Evolutionary conservation across 768 basidiomycete species (phyloP).

Genomic region (Pisolithus sp.): DNA sequence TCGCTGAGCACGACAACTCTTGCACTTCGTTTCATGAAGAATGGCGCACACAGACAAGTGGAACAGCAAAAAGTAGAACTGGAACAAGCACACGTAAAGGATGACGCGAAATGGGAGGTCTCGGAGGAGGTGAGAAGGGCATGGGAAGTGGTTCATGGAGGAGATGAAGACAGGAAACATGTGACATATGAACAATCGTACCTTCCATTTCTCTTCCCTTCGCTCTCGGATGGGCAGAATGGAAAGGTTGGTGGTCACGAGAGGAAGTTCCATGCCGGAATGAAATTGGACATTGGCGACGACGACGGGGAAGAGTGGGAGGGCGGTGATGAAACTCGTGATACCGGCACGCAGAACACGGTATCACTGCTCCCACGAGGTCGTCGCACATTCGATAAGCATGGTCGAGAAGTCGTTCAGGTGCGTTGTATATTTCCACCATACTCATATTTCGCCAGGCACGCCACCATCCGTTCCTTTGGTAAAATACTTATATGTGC

Average conservation of each 20-base stretch:
- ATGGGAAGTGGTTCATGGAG: slow-evolving; percentile 36
- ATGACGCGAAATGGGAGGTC: slow-evolving; percentile 64
- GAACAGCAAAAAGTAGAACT: slow-evolving; percentile 33
- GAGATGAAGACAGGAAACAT: slow-evolving; percentile 20
- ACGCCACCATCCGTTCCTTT: too few relatives aligned
- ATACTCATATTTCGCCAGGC: slow-evolving; percentile 1
- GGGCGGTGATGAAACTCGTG: slow-evolving; percentile 5
- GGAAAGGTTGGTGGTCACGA: slow-evolving; percentile 5
- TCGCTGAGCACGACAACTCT: slow-evolving; percentile 59
- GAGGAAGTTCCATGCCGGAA: neutral
- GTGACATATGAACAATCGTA: slow-evolving; percentile 57
- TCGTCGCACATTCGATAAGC: slow-evolving; percentile 45
- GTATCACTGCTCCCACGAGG: slow-evolving; percentile 34
- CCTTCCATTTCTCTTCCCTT: slow-evolving; percentile 56
- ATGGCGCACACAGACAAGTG: slow-evolving; percentile 49
- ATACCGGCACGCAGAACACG: slow-evolving; percentile 12
- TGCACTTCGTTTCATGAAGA: slow-evolving; percentile 68
- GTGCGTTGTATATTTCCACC: slow-evolving; percentile 18
- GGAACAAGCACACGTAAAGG: slow-evolving; percentile 49
- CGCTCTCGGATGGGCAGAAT: slow-evolving; percentile 22
- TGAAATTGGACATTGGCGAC: neutral
- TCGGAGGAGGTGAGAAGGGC: slow-evolving; percentile 45
- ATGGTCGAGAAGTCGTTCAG: slow-evolving; percentile 38
- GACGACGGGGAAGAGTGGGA: neutral
- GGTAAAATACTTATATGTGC: too few relatives aligned